These are phyloP conservation scores for Colletotrichum truncatum DNA, from an alignment of 2,329 filamentous ascomycete species.

Conservation along the genomic window DNA sequence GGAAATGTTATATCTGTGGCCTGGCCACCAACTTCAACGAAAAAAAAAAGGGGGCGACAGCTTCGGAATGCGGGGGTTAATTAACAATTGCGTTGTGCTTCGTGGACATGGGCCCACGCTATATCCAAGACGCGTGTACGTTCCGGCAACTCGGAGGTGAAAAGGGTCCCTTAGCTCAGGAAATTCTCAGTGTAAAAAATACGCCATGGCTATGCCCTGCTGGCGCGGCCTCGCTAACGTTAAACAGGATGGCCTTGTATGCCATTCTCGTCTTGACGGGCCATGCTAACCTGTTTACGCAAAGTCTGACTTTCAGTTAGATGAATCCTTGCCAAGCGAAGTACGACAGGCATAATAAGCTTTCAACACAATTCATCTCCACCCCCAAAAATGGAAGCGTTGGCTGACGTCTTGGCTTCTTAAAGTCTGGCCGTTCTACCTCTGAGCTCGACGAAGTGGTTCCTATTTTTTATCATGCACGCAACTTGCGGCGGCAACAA, in stretches of 20 bases:
- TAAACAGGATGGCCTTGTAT: constrained; percentile 5
- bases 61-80: constrained; percentile 20
- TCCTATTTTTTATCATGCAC: not conserved
- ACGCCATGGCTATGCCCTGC: not conserved
- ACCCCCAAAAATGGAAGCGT: not conserved
- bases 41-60: not conserved
- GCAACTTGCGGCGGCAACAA: not conserved
- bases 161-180: not conserved
- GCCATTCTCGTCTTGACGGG: not conserved
- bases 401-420: not conserved
- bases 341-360: not conserved
- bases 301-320: not conserved
- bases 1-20: no score
- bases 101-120: constrained; percentile 6
- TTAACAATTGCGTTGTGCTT: not conserved
- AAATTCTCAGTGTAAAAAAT: not conserved
- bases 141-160: constrained; percentile 10
- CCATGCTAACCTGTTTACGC: not conserved
- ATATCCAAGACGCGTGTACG: constrained; percentile 21
- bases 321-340: not conserved
- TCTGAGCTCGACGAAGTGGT: not conserved
- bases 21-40: no score
- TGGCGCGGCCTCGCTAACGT: constrained; percentile 6
- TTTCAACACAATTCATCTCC: not conserved
- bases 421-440: not conserved